phyloP scores from a whole-genome alignment of 2,329 filamentous ascomycete species.

The Penicillium sp. region DNA sequence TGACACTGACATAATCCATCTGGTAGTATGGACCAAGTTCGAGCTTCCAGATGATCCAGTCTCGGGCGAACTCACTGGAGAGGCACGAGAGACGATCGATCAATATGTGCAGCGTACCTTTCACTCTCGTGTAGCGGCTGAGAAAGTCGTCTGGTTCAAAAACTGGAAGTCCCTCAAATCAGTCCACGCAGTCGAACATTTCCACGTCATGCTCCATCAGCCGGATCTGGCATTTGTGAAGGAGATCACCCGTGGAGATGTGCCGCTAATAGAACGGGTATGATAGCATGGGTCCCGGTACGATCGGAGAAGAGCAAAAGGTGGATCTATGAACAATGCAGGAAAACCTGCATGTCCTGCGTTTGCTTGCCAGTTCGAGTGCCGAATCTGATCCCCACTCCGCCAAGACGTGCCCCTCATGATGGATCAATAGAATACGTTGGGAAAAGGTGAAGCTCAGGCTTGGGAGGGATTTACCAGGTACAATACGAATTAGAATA shows the following conservation, averaged over 20 bases:
- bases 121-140: constrained; percentile 43
- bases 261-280: constrained; percentile 60
- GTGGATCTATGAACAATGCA: not conserved
- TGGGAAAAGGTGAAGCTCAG: not conserved
- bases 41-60: constrained; percentile 67
- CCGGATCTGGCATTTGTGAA: constrained; percentile 69
- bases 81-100: constrained; percentile 65
- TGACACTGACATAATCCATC: constrained; percentile 72
- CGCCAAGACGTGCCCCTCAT: constrained; percentile 26
- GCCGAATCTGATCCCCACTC: constrained; percentile 6
- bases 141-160: constrained; percentile 79
- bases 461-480: not conserved
- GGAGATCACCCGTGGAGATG: constrained; percentile 71
- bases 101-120: constrained; percentile 70
- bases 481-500: not conserved
- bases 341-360: not conserved
- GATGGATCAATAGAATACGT: constrained; percentile 10
- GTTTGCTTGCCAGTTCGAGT: not conserved
- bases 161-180: constrained; percentile 87
- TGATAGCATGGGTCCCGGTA: constrained; percentile 4
- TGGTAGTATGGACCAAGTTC: constrained; percentile 94
- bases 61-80: constrained; percentile 65
- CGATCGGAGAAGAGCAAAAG: not conserved
- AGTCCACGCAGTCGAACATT: constrained; percentile 84
- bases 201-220: constrained; percentile 87